phyloP scores from a whole-genome alignment of 352 stramenopile species.

The Globisporangium nunn region DNA sequence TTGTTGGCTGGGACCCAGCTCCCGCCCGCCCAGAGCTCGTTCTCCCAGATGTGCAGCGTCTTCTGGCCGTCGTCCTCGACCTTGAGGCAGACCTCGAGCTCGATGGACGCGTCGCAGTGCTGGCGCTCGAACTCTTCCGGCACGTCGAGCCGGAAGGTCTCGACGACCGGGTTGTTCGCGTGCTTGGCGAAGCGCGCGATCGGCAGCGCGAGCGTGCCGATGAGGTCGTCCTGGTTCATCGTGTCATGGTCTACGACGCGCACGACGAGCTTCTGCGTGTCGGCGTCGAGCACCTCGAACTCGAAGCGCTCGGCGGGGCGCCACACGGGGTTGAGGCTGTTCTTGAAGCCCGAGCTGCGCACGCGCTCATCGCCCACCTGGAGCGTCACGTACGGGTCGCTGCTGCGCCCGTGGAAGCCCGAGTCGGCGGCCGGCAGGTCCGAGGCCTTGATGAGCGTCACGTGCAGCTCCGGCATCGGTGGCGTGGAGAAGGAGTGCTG shows the following conservation, averaged over 20 bases:
- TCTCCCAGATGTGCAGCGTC: slow-evolving; percentile 61
- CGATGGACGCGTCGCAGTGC: slow-evolving; percentile 24
- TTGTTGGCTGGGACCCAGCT: slow-evolving; percentile 44
- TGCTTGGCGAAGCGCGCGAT: slow-evolving; percentile 41
- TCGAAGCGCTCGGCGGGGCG: slow-evolving; percentile 67
- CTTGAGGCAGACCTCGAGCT: slow-evolving; percentile 37
- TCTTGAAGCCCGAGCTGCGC: slow-evolving; percentile 41
- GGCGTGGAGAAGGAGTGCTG: not conserved
- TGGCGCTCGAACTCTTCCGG: slow-evolving; percentile 30
- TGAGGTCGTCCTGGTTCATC: slow-evolving; percentile 56
- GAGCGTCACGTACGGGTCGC: slow-evolving; percentile 69
- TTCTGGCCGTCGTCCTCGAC: slow-evolving; percentile 48
- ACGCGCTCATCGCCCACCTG: slow-evolving; percentile 41
- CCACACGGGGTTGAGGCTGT: slow-evolving; percentile 58
- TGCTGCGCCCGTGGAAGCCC: slow-evolving; percentile 37
- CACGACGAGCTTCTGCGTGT: slow-evolving; percentile 39
- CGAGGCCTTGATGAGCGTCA: slow-evolving; percentile 58
- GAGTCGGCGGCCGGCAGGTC: slow-evolving; percentile 65
- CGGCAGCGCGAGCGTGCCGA: slow-evolving; percentile 42
- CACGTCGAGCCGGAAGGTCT: slow-evolving; percentile 42
- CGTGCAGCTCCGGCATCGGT: slow-evolving; percentile 55
- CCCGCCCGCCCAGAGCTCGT: slow-evolving; percentile 42
- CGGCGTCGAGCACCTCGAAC: slow-evolving; percentile 44
- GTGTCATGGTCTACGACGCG: slow-evolving; percentile 63
- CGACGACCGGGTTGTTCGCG: slow-evolving; percentile 38